A percentile compares a stretch with the other conserved stretches of the same genome.
Conservation (phyloP, 2,329 filamentous ascomycete genomes). For the Aureobasidium pullulans region DNA sequence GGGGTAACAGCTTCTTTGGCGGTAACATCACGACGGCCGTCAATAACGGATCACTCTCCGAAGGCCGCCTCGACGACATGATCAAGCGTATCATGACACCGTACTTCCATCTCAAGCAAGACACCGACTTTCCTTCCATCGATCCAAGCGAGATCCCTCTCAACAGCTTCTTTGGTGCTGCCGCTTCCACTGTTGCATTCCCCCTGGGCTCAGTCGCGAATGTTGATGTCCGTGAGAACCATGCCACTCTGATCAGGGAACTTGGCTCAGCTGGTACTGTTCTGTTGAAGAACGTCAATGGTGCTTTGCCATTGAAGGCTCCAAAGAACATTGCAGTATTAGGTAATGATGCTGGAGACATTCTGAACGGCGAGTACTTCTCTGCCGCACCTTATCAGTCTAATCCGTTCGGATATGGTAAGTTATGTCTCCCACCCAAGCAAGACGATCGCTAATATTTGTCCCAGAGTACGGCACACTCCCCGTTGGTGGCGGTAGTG, state of each 20-base stretch:
- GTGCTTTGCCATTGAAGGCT: slow-evolving; percentile 46
- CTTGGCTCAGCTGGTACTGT: slow-evolving; percentile 35
- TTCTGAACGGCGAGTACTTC: slow-evolving; percentile 43
- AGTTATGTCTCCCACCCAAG: slow-evolving; percentile 11
- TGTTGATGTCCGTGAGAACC: slow-evolving; percentile 32
- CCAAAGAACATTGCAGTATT: slow-evolving; percentile 43
- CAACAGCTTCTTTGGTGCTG: slow-evolving; percentile 19
- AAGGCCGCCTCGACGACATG: slow-evolving; percentile 41
- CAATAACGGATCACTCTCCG: slow-evolving; percentile 35
- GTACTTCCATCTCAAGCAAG: slow-evolving; percentile 38
- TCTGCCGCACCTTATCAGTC: slow-evolving; percentile 6
- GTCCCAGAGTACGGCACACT: slow-evolving; percentile 36
- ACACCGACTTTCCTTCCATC: slow-evolving; percentile 33
- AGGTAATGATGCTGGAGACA: slow-evolving; percentile 41
- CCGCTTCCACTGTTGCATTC: slow-evolving; percentile 1
- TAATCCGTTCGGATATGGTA: slow-evolving; percentile 6
- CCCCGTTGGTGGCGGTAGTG: slow-evolving; percentile 34
- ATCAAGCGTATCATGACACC: slow-evolving; percentile 38
- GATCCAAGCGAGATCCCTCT: slow-evolving; percentile 27
- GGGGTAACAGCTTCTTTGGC: slow-evolving; percentile 25
- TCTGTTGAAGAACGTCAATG: slow-evolving; percentile 43
- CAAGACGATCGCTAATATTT: not conserved
- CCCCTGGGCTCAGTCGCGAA: slow-evolving; percentile 16
- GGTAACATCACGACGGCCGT: slow-evolving; percentile 31
- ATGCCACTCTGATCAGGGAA: slow-evolving; percentile 31